Percentiles rank a stretch among this genome's conserved stretches.
Evolutionary conservation across 176 grass and related monocot species (phyloP).

Genomic region (Oryza glaberrima): DNA sequence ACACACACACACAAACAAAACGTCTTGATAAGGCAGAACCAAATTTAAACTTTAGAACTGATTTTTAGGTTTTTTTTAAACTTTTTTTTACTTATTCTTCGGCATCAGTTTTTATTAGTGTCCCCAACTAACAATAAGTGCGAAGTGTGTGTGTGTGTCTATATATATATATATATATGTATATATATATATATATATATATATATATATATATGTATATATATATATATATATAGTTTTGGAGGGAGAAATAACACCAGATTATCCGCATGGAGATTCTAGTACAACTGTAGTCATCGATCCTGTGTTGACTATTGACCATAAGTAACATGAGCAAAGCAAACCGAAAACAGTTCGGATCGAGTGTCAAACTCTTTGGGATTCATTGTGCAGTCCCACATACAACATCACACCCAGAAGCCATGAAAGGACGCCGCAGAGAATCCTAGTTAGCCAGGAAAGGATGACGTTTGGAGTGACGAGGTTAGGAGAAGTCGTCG

Average conservation of each 20-base stretch:
- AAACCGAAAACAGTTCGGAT: not conserved
- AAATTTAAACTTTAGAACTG: too few relatives aligned
- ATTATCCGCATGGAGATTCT: not conserved
- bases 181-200: too few relatives aligned
- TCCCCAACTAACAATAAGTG: too few relatives aligned
- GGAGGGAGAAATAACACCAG: not conserved
- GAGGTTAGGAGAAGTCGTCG: conserved; percentile 11
- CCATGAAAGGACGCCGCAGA: not conserved
- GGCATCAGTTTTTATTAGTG: too few relatives aligned
- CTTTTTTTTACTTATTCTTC: too few relatives aligned
- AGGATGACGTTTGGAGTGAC: conserved; percentile 72
- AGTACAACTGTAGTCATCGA: not conserved
- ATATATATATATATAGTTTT: too few relatives aligned
- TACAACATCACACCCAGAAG: accelerated
- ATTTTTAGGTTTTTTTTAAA: too few relatives aligned
- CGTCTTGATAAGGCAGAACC: too few relatives aligned
- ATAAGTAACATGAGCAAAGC: not conserved
- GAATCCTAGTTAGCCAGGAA: not conserved
- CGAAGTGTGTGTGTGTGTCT: too few relatives aligned
- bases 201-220: too few relatives aligned
- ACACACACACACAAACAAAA: too few relatives aligned
- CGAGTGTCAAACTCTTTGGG: not conserved
- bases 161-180: too few relatives aligned
- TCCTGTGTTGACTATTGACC: conserved; percentile 7
- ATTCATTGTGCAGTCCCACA: conserved; percentile 8